Evolutionary conservation across 2,329 filamentous ascomycete genomes (phyloP), one percentile per base, ranked within the genome.

Genomic region (Shiraia bambusicola): DNA sequence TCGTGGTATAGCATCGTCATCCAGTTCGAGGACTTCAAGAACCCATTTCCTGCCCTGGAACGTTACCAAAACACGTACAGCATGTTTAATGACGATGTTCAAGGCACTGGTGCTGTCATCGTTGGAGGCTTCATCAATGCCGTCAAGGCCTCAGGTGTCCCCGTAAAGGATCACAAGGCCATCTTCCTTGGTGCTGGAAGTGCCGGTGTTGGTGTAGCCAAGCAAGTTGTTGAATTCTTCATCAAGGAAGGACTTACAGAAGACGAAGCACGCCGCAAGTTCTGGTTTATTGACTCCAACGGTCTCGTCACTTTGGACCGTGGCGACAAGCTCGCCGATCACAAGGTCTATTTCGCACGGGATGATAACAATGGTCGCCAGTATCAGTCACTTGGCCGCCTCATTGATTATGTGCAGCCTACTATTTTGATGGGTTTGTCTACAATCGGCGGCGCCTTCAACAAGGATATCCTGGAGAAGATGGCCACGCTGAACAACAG

Each of bases 51-150:
- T 50, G 92, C 94, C 62, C 81, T 97, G 28, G 87, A 93, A 67
- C 83, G 89, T 47, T 97, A 97, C 74, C 86, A 88, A 58, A 78
- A 91, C 67, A 81, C 78, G 52, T 92, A 95, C 77, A 91, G 88
- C 70, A 94, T 88, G 79, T 98, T 98, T 82, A 97, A 97, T 71
- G 93, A 97, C 65, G 92, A 98, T 67, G 93, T 98, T 65, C 92
- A 97, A 76, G 92, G 92, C 54, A 97, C 93, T 58, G 93, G 93
- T 58, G 90, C 92, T 50, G 93, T 98, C 62, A 90, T 97, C 49
- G 80, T 96, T 40, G 92, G 81, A 51, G 92, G 92, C 58, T 78
- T 87, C 69, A 82, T 87, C 72, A 81, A 79, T 53, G 79, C 78
- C 19, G 89, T 95, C 46, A 92, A 92, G 73, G 82, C 88, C 47